Percentiles rank a stretch among this genome's conserved stretches.
Conservation (phyloP, 148 eudicot genomes). For the Drosera capensis region DNA sequence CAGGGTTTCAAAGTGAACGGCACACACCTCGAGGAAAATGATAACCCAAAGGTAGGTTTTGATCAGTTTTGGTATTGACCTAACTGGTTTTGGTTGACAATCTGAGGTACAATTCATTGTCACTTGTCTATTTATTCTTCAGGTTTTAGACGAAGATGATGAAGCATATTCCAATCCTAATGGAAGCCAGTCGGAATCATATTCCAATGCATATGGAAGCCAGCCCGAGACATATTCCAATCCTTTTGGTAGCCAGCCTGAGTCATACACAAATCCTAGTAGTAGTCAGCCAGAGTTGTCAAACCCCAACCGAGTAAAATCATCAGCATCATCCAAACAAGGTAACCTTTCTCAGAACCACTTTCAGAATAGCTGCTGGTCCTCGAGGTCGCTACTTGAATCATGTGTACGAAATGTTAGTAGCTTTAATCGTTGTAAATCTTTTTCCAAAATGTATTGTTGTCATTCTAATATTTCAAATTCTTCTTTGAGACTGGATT, state of each 20-base stretch:
- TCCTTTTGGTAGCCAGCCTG: conserved; percentile 37
- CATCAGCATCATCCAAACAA: neutral
- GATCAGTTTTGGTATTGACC: neutral
- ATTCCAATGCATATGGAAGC: conserved; percentile 15
- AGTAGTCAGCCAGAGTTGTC: neutral
- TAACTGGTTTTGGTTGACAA: neutral
- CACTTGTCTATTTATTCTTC: neutral
- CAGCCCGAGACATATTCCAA: conserved; percentile 25
- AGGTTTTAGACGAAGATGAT: neutral
- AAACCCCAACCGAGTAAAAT: neutral
- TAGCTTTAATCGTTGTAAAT: no score
- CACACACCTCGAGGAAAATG: neutral
- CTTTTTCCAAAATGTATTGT: no score
- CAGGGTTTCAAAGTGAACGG: neutral
- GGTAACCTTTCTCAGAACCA: conserved; percentile 17
- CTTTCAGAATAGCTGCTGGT: neutral
- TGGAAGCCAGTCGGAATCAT: conserved; percentile 17
- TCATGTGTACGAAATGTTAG: no score
- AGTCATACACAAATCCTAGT: conserved; percentile 4
- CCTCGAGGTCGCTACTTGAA: neutral
- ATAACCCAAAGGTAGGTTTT: neutral
- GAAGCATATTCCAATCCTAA: neutral
- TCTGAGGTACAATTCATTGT: neutral
- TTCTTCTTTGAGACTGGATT: neutral
- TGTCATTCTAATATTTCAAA: neutral